Evolutionary conservation across 441 rosid species (phyloP).

Genomic region (Geranium incanum): DNA sequence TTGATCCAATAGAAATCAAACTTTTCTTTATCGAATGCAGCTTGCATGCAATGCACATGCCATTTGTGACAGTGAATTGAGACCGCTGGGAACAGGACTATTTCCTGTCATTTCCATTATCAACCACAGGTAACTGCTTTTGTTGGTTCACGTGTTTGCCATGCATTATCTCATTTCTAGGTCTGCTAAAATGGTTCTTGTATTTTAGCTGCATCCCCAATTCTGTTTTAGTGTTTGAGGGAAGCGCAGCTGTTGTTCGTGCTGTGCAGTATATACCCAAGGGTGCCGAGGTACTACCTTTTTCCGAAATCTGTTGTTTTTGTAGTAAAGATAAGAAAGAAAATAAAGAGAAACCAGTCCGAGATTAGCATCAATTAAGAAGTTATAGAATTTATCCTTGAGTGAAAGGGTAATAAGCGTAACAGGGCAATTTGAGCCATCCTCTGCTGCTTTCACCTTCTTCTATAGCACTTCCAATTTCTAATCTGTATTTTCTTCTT

Average conservation of each 20-base stretch:
- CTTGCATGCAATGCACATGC: slow-evolving; percentile 95
- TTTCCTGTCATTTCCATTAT: slow-evolving; percentile 82
- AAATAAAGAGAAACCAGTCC: background rate
- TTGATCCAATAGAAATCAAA: slow-evolving; percentile 15
- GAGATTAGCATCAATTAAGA: background rate
- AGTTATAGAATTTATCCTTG: background rate
- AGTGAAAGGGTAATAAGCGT: background rate
- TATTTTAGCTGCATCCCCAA: slow-evolving; percentile 80
- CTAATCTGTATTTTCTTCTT: too few species aligned
- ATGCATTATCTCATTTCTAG: slow-evolving; percentile 13
- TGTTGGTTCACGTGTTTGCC: slow-evolving; percentile 8
- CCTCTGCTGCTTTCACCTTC: too few species aligned
- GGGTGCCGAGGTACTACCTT: slow-evolving; percentile 64
- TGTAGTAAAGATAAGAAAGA: background rate
- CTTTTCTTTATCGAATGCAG: slow-evolving; percentile 39
- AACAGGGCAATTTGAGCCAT: too few species aligned
- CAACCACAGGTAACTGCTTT: slow-evolving; percentile 69
- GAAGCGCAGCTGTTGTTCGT: slow-evolving; percentile 64
- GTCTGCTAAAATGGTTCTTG: slow-evolving; percentile 22
- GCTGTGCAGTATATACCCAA: slow-evolving; percentile 57
- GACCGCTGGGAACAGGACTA: slow-evolving; percentile 89
- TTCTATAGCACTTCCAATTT: too few species aligned
- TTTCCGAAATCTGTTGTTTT: slow-evolving; percentile 2
- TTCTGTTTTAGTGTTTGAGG: slow-evolving; percentile 77
- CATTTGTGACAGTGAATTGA: slow-evolving; percentile 87